Base-by-base conservation (phyloP, 208 protist species). In the Trypanosoma avium region DNA sequence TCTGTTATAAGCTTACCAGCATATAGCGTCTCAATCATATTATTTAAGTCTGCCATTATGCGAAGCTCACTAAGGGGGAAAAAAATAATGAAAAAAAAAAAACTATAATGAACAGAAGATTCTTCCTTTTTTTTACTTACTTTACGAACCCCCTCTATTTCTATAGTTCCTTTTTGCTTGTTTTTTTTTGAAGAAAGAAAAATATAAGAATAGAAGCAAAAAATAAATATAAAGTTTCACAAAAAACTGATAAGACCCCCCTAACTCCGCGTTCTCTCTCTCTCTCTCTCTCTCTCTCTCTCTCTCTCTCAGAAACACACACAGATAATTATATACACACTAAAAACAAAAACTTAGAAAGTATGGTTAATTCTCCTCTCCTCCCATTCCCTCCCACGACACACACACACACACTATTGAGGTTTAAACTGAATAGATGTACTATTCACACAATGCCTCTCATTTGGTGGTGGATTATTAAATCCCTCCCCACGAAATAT, bases 1-100 rank as follows among this genome's bases (percentile, higher is more conserved):
- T 97, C 91, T 6, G 81, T 88, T 29, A 94, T 88, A 9, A 97
- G 81, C 67, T 99, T 95, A 42, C 97, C 98, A 40, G 78, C 74
- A 52, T 94, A 94, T 33, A 94, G 76, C 27, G 61, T 70, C 64
- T 90, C 84, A 42, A 94, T 65, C 70, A 88, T 78, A 26, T 56
- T 60, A 47, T 90, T 79, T 19, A 94, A 58, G 43, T 92, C 79
- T 6, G 57, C 29, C 58, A 71, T 71, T 29, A 5, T 32, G 5
- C 1, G 15, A 32, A 45, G 24, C 19, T 33, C 19, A 15, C 6
- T 36, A 15, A 22, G 7, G n/a, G n/a, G n/a, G n/a, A 17, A 29
- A 50, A 30, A 50, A 69, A 64, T 19, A 36, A 52, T 9, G 49
- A 67, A 58, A 59, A 38, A 38, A 38, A 38, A n/a, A n/a, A n/a